Evolutionary conservation across 768 basidiomycete genomes (phyloP).

Genomic region (Suillus occidentalis): DNA sequence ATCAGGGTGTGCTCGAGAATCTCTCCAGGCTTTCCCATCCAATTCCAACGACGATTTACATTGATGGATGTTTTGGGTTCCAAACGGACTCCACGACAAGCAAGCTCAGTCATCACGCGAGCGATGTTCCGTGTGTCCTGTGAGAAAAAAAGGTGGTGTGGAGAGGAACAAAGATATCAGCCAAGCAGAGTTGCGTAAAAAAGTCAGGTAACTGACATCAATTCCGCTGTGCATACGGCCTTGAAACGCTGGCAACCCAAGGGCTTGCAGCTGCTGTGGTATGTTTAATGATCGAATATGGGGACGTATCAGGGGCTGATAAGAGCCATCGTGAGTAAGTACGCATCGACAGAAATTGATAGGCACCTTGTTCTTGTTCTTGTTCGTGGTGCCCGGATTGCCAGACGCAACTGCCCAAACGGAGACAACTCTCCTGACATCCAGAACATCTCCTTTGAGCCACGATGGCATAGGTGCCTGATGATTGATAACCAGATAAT

Average conservation of each 20-base stretch:
- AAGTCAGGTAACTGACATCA: slow-evolving; percentile 61
- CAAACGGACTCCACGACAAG: slow-evolving; percentile 62
- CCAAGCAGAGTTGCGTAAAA: slow-evolving; percentile 1
- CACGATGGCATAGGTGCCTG: slow-evolving; percentile 71
- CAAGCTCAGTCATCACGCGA: slow-evolving; percentile 79
- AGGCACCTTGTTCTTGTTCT: slow-evolving; percentile 18
- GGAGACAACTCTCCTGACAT: slow-evolving; percentile 64
- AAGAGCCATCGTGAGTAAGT: not conserved
- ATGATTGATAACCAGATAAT: slow-evolving; percentile 10
- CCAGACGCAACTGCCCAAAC: slow-evolving; percentile 34
- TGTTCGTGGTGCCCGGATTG: slow-evolving; percentile 11
- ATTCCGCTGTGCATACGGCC: slow-evolving; percentile 89
- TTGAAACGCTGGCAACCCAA: slow-evolving; percentile 72
- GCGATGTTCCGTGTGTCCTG: slow-evolving; percentile 91
- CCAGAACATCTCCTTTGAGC: slow-evolving; percentile 72
- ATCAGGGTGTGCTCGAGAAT: slow-evolving; percentile 49
- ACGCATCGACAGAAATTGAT: not conserved
- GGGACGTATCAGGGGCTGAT: slow-evolving; percentile 18
- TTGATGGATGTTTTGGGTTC: slow-evolving; percentile 73
- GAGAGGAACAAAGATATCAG: slow-evolving; percentile 8
- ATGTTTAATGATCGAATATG: slow-evolving; percentile 55
- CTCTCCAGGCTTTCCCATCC: slow-evolving; percentile 82
- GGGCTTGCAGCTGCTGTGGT: slow-evolving; percentile 67
- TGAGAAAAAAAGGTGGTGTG: slow-evolving; percentile 6
- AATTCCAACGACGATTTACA: slow-evolving; percentile 68